Evolutionary conservation across 305 asterid genomes (phyloP), one percentile per base, ranked within the genome.

Genomic region (Petunia hybrid): DNA sequence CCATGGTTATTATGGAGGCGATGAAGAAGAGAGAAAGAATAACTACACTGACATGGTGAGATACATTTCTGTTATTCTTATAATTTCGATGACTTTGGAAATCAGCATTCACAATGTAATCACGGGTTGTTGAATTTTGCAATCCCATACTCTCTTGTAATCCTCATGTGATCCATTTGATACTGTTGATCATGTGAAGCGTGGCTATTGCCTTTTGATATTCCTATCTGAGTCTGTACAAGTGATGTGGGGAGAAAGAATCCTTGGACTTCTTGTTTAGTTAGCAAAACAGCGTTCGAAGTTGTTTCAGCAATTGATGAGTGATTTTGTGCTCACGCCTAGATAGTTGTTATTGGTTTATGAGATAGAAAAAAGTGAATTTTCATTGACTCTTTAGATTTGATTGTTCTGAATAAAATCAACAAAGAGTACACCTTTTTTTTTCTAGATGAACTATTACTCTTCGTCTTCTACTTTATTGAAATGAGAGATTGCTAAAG

Each of bases 11-110:
- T 94, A 88, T 81, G 98, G 99, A 83, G 99, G 98, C 53, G 90
- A 91, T 16, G 95, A 91, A 88, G 95, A 92, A 82, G 98, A 92
- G 85, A 90, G 99, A 89, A 96, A 92, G 89, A 84, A 90, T 76
- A 94, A 96, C 91, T 96, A 92, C 87, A 89, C 94, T 4, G 98
- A 94, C 88, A 94, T 94, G 98, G 99, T 94, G 87, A 90, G 92
- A 79, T 60, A 31, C 70, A 74, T 38, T 66, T 73, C 78, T 4
- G 5, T 69, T 40, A 22, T 16, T 69, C 59, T 22, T 22, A 8
- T 69, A 45, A 43, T 16, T 16, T 69, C 76, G 45, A 51, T 51
- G 14, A 22, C 10, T 51, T 51, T 51, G 10, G 57, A 8, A 51
- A 51, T 51, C 57, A 51, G 57, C 10, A 14, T 51, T 51, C 57